phyloP scores from a whole-genome alignment of 768 basidiomycete genomes.

The Mycena belliarum region DNA sequence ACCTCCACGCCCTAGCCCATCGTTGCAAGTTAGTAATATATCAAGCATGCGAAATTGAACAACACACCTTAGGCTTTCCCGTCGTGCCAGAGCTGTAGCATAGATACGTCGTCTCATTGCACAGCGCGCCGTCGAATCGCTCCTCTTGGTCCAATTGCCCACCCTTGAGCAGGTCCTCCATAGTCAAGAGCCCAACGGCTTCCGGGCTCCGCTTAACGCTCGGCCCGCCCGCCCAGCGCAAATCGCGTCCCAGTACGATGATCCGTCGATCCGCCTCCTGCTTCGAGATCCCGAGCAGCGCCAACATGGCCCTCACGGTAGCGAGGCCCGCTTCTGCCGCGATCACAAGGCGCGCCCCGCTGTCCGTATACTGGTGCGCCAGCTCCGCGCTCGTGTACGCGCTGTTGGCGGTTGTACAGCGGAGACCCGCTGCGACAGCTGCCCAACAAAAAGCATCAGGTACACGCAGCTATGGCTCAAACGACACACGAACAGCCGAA shows the following conservation, averaged over 20 bases:
- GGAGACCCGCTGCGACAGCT: slow-evolving; percentile 62
- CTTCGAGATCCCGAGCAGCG: slow-evolving; percentile 44
- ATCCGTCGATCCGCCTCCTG: slow-evolving; percentile 52
- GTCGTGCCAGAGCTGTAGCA: slow-evolving; percentile 76
- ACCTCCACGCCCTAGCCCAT: slow-evolving; percentile 47
- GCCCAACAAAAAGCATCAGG: too few species aligned
- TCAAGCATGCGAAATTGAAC: too few species aligned
- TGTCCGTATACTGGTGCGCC: slow-evolving; percentile 69
- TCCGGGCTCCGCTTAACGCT: slow-evolving; percentile 25
- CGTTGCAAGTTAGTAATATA: too few species aligned
- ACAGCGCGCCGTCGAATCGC: slow-evolving; percentile 50
- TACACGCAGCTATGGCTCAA: too few species aligned
- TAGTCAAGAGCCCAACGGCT: slow-evolving; percentile 31
- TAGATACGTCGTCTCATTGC: slow-evolving; percentile 61
- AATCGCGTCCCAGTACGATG: slow-evolving; percentile 52
- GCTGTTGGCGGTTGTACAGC: slow-evolving; percentile 75
- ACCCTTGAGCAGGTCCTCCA: slow-evolving; percentile 51
- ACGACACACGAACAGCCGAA: too few species aligned
- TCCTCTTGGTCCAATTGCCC: slow-evolving; percentile 55
- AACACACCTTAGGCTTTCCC: slow-evolving; percentile 55
- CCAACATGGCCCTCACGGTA: slow-evolving; percentile 57
- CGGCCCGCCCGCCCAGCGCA: slow-evolving; percentile 48
- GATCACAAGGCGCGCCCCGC: slow-evolving; percentile 62
- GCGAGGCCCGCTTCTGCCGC: slow-evolving; percentile 59
- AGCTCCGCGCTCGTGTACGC: slow-evolving; percentile 70